Evolutionary conservation across 1,284 basidiomycete genomes (phyloP).

Genomic region (Malassezia cuniculi): DNA sequence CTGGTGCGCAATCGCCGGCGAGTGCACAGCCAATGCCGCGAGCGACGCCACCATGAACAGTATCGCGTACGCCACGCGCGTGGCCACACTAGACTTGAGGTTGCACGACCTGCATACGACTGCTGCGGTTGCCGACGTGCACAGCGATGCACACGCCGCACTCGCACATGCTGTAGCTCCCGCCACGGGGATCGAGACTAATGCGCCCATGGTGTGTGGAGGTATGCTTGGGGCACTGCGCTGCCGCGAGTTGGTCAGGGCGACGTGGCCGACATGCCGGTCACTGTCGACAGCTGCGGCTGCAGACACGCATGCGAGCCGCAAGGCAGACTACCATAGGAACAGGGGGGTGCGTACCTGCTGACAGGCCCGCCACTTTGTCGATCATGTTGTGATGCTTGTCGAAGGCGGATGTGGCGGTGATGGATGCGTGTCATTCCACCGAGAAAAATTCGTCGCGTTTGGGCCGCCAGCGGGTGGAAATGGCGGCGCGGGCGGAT

Average conservation of each 20-base stretch:
- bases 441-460: conserved; percentile 41
- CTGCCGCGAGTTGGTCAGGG: no score
- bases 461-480: conserved; percentile 42
- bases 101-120: conserved; percentile 99
- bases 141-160: conserved; percentile 24
- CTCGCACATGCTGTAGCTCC: conserved; percentile 27
- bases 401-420: conserved; percentile 37
- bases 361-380: conserved; percentile 52
- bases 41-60: conserved; percentile 94
- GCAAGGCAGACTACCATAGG: conserved; percentile 5
- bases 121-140: conserved; percentile 72
- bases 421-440: conserved; percentile 42
- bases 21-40: conserved; percentile 89
- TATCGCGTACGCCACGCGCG: conserved; percentile 87
- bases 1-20: conserved; percentile 69
- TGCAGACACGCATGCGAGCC: neutral
- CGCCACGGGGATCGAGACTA: conserved; percentile 70
- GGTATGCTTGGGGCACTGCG: no score
- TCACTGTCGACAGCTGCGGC: no score
- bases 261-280: no score
- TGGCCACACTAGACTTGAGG: conserved; percentile 96
- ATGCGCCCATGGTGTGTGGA: conserved; percentile 54
- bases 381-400: conserved; percentile 29
- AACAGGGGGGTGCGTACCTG: conserved; percentile 45
- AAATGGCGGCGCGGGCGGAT: conserved; percentile 36